These are phyloP conservation scores for Fragaria iinumae DNA, from an alignment of 306 rosid genomes.

Conservation along the genomic window DNA sequence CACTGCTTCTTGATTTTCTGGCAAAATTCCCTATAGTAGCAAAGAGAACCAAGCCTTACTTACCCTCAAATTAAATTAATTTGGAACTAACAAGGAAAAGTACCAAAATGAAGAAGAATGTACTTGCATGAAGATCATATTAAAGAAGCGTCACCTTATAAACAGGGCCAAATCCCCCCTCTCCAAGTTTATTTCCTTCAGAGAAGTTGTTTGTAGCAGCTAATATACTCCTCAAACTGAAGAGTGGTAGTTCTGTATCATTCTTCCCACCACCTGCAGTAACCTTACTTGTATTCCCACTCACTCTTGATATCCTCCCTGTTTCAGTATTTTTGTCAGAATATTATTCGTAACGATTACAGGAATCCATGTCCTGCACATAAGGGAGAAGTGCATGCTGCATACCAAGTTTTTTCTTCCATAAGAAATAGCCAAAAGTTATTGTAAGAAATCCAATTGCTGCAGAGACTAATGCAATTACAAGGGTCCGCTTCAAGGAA, in stretches of 20 bases:
- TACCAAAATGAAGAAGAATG: not conserved
- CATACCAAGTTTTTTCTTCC: not conserved
- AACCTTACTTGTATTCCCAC: not conserved
- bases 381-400: not conserved
- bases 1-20: conserved; percentile 18
- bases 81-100: not conserved
- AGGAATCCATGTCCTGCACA: not conserved
- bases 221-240: conserved; percentile 27
- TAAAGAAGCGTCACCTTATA: conserved; percentile 34
- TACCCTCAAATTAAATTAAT: not conserved
- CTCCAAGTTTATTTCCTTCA: conserved; percentile 42
- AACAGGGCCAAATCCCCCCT: conserved; percentile 65
- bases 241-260: conserved; percentile 39
- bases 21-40: not conserved
- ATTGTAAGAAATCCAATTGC: not conserved
- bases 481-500: too few relatives aligned
- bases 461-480: not conserved
- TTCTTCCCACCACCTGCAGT: conserved; percentile 20
- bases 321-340: not conserved
- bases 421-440: not conserved
- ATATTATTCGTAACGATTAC: not conserved
- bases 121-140: not conserved
- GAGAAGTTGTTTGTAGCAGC: conserved; percentile 45
- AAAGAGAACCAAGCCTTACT: not conserved
- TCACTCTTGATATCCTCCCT: not conserved